Conservation (phyloP, 805 yeast genomes). For the Zygotorulaspora danielsina region DNA sequence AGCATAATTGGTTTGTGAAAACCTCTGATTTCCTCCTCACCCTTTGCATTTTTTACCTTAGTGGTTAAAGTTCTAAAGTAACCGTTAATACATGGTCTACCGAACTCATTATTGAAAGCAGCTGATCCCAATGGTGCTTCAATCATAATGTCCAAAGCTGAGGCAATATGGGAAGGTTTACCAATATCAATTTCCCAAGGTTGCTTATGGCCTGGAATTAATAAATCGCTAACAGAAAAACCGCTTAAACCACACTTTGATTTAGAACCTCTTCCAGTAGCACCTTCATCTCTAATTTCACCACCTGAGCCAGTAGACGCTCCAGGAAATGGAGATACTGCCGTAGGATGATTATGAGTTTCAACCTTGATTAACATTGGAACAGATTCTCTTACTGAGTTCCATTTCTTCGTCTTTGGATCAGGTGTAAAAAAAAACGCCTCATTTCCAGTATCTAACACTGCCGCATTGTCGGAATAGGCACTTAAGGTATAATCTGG, state of each 20-base stretch:
- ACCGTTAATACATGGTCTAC: conserved; percentile 95
- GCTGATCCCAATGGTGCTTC: conserved; percentile 98
- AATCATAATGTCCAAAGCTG: conserved; percentile 88
- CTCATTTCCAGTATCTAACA: conserved; percentile 52
- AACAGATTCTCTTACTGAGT: conserved; percentile 66
- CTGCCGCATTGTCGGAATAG: conserved; percentile 97
- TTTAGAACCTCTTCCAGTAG: conserved; percentile 97
- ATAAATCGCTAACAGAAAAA: conserved; percentile 83
- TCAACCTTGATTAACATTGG: conserved; percentile 93
- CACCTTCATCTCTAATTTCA: conserved; percentile 99
- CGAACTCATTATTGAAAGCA: conserved; percentile 97
- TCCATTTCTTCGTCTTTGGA: conserved; percentile 66
- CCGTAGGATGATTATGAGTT: conserved; percentile 99
- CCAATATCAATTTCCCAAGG: conserved; percentile 96
- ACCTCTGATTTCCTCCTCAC: conserved; percentile 77
- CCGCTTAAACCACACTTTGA: conserved; percentile 96
- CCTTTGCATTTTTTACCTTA: conserved; percentile 56
- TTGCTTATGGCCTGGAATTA: conserved; percentile 77
- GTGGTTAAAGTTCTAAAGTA: conserved; percentile 94
- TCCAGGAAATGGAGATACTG: conserved; percentile 98
- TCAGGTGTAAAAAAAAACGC: conserved; percentile 81
- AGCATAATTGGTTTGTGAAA: conserved; percentile 98
- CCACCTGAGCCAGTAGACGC: conserved; percentile 99
- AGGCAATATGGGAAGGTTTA: conserved; percentile 88
- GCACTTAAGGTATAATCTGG: conserved; percentile 88